Evolutionary conservation across 1,139 yeast species (phyloP), one percentile per base, ranked within the genome.

Genomic region (Nakaseomyces bracarensis): DNA sequence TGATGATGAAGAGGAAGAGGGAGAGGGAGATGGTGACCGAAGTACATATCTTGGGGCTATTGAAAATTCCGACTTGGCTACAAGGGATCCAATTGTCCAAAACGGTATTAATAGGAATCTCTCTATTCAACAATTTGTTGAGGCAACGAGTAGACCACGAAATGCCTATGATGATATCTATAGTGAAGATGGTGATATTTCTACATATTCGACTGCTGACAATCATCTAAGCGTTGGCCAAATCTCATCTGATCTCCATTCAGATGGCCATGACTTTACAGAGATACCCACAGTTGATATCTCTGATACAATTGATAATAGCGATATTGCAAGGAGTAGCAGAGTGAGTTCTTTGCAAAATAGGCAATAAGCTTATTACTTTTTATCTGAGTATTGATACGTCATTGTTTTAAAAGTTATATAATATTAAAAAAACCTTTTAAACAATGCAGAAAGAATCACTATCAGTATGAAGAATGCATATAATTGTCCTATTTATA

Each of bases 71-170:
- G 36, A 18, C 2, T 21, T 33, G 5, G 30, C 11, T 10, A 14
- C 30, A 13, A 20, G 23, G 26, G 40, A 38, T 15, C 36, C 31
- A 15, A 36, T 33, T 21, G 36, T 23, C 2, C 39, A 42, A 26
- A 21, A 41, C 14, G 46, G 43, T 2, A 22, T 39, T 3, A 38
- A 28, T 14, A 39, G 49, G n/a, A 49, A 45, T 26, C 38, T 47
- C 6, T 43, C 54, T 3, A 47, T 51, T n/a, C 54, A 51, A 39
- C 57, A 52, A 30, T 51, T 50, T 36, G 53, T 51, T 3, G 57
- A 52, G 35, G 47, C 50, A 6, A 47, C 57, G 4, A 50, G 46
- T 38, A 39, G 49, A 18, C 45, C 49, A 16, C 41, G 48, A 36
- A 45, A 50, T 31, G 49, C 51, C 1, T 51, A 49, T 41, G 52